Evolutionary conservation across 2,329 filamentous ascomycete species (phyloP), one percentile per base, ranked within the genome.

Genomic region (Mariannaea elegans): DNA sequence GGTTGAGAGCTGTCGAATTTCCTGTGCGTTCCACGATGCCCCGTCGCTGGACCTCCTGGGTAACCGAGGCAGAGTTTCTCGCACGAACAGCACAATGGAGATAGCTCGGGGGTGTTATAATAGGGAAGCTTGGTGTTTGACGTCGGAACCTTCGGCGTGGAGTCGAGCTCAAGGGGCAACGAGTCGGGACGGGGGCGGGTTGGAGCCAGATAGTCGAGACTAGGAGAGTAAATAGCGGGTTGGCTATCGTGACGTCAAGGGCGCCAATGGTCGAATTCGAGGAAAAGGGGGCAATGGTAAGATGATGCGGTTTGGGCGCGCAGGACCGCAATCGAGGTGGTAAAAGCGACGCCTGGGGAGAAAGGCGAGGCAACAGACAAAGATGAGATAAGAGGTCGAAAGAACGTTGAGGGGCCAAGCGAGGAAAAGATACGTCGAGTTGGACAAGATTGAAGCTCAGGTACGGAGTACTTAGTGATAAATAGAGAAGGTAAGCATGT

Each of bases 201-300:
- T 50, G 36, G 27, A 46, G 56, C 46, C 56, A 59, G 47, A 56
- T 51, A 29, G 34, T 56, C 41, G 51, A 46, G 44, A 41, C 52
- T 51, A 49, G 48, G 52, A 55, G 14, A 29, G 32, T 27, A 27
- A 36, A 32, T 27, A 45, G 53, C 32, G 19, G 49, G 42, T 16
- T 56, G 39, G 34, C 14, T 52, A 49, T 56, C 49, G 62, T 71
- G 69, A 71, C 69, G 69, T 71, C 69, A 71, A 64, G 50, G 53
- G 58, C 47, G 44, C 48, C 29, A 50, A 44, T 41, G 18, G 27
- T 34, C 32, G 44, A 23, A 13, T 31, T 50, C 9, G 48, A 41
- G 18, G 44, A 57, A 48, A 49, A 53, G 47, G 56, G 46, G 51
- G 42, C 16, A 21, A 42, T 36, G 45, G 29, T 18, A 50, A 6